phyloP scores from a whole-genome alignment of 805 yeast genomes.

The Komagataella mondaviorum region DNA sequence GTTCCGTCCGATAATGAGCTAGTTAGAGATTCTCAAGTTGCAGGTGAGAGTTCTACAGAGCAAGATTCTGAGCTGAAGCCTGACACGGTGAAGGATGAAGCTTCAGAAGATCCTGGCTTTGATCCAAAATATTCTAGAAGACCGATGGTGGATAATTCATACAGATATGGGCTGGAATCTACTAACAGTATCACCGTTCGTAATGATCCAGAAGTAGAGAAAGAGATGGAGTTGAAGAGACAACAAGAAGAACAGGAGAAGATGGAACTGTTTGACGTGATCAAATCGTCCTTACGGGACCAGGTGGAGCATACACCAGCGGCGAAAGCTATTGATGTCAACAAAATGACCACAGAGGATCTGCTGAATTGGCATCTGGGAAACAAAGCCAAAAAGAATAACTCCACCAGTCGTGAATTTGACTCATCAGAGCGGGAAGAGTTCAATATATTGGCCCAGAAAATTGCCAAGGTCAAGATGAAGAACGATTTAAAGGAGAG shows the following conservation, averaged over 20 bases:
- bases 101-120: background rate
- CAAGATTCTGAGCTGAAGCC: background rate
- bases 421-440: slow-evolving; percentile 8
- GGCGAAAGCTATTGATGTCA: slow-evolving; percentile 1
- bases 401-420: background rate
- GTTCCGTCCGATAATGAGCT: background rate
- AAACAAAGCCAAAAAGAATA: background rate
- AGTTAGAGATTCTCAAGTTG: background rate
- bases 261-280: background rate
- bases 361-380: slow-evolving; percentile 3
- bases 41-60: background rate
- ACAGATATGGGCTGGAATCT: background rate
- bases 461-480: slow-evolving; percentile 10
- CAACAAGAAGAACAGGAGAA: slow-evolving; percentile 4
- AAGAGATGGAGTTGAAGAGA: background rate
- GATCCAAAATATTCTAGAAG: background rate
- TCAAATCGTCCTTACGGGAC: background rate
- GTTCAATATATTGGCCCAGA: slow-evolving; percentile 10
- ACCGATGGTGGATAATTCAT: background rate
- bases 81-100: background rate
- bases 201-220: background rate
- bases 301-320: background rate
- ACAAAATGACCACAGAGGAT: slow-evolving; percentile 2
- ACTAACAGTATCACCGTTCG: background rate
- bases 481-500: slow-evolving; percentile 6